phyloP scores from a whole-genome alignment of 2,329 filamentous ascomycete species.

The Monosporascus sp. region DNA sequence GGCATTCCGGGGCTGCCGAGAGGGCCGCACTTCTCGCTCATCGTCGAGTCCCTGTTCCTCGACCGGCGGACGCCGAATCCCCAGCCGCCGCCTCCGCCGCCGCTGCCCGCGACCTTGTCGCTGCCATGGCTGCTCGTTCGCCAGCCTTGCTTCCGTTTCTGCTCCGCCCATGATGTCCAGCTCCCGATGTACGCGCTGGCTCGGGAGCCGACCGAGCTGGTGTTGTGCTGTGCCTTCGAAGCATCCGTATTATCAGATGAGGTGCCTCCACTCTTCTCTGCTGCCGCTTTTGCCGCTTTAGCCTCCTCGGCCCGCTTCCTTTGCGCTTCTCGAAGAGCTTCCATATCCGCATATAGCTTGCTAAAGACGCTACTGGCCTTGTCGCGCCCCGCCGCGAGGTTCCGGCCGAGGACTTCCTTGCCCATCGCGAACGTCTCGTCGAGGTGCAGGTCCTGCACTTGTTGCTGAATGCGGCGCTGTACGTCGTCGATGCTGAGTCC shows the following conservation, averaged over 20 bases:
- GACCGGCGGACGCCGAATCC: constrained; percentile 27
- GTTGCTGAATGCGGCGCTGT: constrained; percentile 80
- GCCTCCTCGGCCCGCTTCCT: constrained; percentile 56
- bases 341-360: constrained; percentile 85
- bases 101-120: constrained; percentile 15
- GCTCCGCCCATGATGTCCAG: constrained; percentile 66
- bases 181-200: constrained; percentile 62
- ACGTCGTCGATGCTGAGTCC: constrained; percentile 92
- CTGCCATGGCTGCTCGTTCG: constrained; percentile 34
- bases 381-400: constrained; percentile 80
- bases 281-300: constrained; percentile 23
- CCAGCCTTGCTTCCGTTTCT: constrained; percentile 61
- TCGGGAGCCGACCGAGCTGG: constrained; percentile 46
- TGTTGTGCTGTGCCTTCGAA: constrained; percentile 39
- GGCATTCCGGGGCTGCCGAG: constrained; percentile 25
- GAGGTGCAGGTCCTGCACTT: constrained; percentile 88
- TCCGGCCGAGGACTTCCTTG: constrained; percentile 79
- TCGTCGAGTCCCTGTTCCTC: constrained; percentile 24
- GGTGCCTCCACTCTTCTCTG: constrained; percentile 21
- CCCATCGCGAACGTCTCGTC: constrained; percentile 85
- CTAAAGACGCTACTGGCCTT: constrained; percentile 85
- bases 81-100: constrained; percentile 25
- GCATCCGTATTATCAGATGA: constrained; percentile 26
- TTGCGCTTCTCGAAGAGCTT: constrained; percentile 71
- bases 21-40: constrained; percentile 27